These are phyloP conservation scores for Gloeostereum incarnatum DNA, from an alignment of 768 basidiomycete species.

Conservation along the genomic window DNA sequence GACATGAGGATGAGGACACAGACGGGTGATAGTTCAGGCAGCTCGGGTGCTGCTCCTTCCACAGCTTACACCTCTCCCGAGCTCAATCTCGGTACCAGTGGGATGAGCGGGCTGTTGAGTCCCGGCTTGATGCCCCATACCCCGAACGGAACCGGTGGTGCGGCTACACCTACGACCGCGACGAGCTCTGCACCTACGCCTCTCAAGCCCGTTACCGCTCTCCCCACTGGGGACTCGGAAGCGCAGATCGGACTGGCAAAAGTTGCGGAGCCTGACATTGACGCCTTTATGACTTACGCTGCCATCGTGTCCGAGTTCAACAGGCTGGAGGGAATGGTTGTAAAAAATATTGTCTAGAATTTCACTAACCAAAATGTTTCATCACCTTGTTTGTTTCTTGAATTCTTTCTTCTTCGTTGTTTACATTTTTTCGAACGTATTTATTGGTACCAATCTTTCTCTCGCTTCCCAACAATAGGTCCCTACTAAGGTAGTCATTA, in stretches of 20 bases:
- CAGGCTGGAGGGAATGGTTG: slow-evolving; percentile 70
- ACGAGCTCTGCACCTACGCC: slow-evolving; percentile 46
- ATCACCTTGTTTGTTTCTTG: no score
- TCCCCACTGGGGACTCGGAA: slow-evolving; percentile 66
- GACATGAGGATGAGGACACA: slow-evolving; percentile 39
- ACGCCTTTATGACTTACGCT: slow-evolving; percentile 81
- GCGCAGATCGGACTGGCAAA: slow-evolving; percentile 70
- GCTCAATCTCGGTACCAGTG: no score
- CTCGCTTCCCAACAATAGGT: no score
- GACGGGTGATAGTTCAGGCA: slow-evolving; percentile 29
- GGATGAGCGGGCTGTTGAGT: slow-evolving; percentile 20
- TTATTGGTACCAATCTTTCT: no score
- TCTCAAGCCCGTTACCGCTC: slow-evolving; percentile 60
- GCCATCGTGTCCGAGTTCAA: slow-evolving; percentile 80
- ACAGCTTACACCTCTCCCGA: slow-evolving; percentile 51
- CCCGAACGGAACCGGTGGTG: slow-evolving; percentile 7
- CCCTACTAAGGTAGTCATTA: no score
- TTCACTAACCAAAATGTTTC: no score
- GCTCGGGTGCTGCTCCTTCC: slow-evolving; percentile 19
- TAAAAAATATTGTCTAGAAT: slow-evolving; percentile 54
- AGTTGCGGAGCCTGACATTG: slow-evolving; percentile 76
- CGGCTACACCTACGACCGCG: slow-evolving; percentile 19
- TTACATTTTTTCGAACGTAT: no score
- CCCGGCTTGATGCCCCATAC: slow-evolving; percentile 11
- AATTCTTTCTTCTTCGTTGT: no score